Conservation (phyloP, 257 asterid species). For the Eustoma russellianum region DNA sequence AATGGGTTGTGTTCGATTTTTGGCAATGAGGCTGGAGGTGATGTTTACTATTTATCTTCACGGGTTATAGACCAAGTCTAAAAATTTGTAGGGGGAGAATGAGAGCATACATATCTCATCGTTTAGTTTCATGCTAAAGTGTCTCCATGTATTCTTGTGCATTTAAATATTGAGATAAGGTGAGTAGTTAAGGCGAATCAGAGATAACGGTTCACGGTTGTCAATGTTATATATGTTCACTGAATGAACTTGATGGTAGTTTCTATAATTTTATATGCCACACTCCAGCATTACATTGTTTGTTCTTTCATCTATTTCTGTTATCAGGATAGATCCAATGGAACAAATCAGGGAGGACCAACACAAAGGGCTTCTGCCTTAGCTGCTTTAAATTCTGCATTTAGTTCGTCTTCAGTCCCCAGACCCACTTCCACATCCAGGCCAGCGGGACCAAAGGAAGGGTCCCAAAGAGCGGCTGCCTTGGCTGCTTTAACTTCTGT, state of each 20-base stretch:
- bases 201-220: too few species aligned
- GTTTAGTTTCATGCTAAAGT: too few species aligned
- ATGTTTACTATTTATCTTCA: too few species aligned
- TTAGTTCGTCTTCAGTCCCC: slow-evolving; percentile 49
- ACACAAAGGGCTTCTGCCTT: slow-evolving; percentile 98
- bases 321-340: slow-evolving; percentile 58
- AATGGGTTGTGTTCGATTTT: too few species aligned
- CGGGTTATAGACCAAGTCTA: too few species aligned
- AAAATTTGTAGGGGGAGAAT: too few species aligned
- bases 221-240: neutral
- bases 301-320: slow-evolving; percentile 2
- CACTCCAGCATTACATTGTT: neutral
- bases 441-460: slow-evolving; percentile 42
- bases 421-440: slow-evolving; percentile 39
- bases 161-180: too few species aligned
- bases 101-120: too few species aligned
- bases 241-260: neutral
- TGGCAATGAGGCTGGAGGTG: too few species aligned
- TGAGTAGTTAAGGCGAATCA: too few species aligned
- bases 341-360: slow-evolving; percentile 64
- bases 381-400: slow-evolving; percentile 93
- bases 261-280: too few species aligned
- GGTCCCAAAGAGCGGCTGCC: slow-evolving; percentile 92
- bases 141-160: too few species aligned
- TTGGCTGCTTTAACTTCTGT: slow-evolving; percentile 81